These are phyloP conservation scores for Nakaseomyces bracarensis DNA, from an alignment of 1,139 yeast species.

Conservation along the genomic window DNA sequence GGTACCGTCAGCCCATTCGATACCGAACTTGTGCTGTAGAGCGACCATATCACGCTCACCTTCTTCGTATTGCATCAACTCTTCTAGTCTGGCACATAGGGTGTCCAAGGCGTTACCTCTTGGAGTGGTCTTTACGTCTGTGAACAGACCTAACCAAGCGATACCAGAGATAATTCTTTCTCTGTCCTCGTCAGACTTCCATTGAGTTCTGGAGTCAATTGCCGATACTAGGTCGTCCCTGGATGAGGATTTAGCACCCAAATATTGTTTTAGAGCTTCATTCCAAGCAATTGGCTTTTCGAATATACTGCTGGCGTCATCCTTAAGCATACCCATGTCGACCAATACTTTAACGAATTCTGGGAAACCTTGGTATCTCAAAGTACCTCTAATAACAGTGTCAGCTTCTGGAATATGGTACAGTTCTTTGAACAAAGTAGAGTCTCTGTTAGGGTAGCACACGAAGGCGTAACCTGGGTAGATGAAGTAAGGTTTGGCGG, in stretches of 20 bases:
- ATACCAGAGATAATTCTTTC: constrained; percentile 81
- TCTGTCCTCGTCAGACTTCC: constrained; percentile 76
- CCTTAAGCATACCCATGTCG: constrained; percentile 86
- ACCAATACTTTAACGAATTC: constrained; percentile 93
- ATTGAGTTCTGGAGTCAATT: constrained; percentile 68
- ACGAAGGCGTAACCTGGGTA: constrained; percentile 94
- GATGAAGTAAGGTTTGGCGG: constrained; percentile 91
- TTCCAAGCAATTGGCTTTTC: constrained; percentile 67
- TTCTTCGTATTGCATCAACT: constrained; percentile 90
- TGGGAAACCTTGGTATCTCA: constrained; percentile 98
- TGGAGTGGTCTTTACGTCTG: constrained; percentile 67
- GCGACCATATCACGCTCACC: constrained; percentile 94
- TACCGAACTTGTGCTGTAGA: constrained; percentile 95
- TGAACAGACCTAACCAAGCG: constrained; percentile 89
- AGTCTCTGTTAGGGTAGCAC: constrained; percentile 96
- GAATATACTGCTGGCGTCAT: constrained; percentile 56
- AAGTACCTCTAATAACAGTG: constrained; percentile 92
- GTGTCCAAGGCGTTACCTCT: constrained; percentile 94
- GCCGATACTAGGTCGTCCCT: constrained; percentile 69
- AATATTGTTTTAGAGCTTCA: constrained; percentile 67
- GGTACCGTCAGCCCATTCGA: constrained; percentile 91
- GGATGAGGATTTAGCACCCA: constrained; percentile 62
- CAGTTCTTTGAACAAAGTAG: constrained; percentile 85
- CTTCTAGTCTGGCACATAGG: constrained; percentile 90
- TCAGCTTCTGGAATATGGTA: constrained; percentile 96